Evolutionary conservation across 2,329 filamentous ascomycete species (phyloP), one percentile per base, ranked within the genome.

Genomic region (Chrysoporthe puriensis): DNA sequence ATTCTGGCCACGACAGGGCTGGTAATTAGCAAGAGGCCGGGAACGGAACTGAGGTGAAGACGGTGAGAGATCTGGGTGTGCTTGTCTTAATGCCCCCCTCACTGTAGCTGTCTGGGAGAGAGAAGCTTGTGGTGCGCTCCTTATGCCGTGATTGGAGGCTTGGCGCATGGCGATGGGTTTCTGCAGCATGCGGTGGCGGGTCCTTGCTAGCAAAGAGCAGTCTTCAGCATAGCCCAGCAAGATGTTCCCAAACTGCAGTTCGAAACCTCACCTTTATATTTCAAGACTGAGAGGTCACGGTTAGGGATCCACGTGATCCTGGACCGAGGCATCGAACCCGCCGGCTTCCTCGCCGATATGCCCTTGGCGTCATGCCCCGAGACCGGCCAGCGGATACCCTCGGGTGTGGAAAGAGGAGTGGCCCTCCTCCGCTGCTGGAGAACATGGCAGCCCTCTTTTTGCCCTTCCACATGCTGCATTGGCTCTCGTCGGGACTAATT

Each of bases 311-410:
- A 48, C 18, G 63, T 32, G 54, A 40, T 36, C 9, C 36, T 59
- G 26, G 32, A 54, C 66, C 66, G 57, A 63, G 26, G 63, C 43
- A 61, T 34, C 18, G 42, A 34, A 48, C 7, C 26, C 18, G 16
- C n/a, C 34, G n/a, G 16, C 3, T 34, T 50, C 40, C 52, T 66
- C n/a, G 21, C 32, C 32, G 16, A 32, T 36, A 32, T 32, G 26
- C 64, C 62, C 42, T 62, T 62, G 63, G 43, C 67, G 67, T 59
- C 59, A 69, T n/a, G 59, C 54, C 59, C 63, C 36, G 60, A 62
- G 44, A 59, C 59, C 59, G 26, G 26, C 26, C 0, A 0, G 26
- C 26, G 63, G 57, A 60, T 56, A 58, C 54, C 57, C 21, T 42
- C 62, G 42, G 44, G n/a, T 57, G 14, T 57, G 54, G 21, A 9